Conservation (phyloP, 495 filamentous ascomycete species). For the Talaromyces liani region DNA sequence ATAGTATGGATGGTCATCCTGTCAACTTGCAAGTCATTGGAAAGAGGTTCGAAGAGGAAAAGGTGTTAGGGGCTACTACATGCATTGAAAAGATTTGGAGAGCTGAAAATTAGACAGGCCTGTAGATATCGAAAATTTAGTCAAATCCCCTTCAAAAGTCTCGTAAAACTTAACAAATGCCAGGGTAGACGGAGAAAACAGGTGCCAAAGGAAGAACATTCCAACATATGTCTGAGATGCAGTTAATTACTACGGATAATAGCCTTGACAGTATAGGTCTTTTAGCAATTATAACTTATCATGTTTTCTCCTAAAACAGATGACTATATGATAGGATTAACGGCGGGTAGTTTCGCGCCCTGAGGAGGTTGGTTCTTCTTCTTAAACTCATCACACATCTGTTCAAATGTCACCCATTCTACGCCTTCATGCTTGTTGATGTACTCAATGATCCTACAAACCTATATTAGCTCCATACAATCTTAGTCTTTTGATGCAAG, state of each 20-base stretch:
- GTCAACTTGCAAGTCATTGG: slow-evolving; percentile 34
- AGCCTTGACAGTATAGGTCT: too few species aligned
- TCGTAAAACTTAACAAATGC: too few species aligned
- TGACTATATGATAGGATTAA: background rate
- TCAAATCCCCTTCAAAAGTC: too few species aligned
- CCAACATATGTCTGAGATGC: too few species aligned
- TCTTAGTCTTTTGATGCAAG: background rate
- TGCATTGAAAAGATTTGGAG: slow-evolving; percentile 33
- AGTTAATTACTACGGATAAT: too few species aligned
- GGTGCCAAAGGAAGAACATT: too few species aligned
- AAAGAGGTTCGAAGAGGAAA: slow-evolving; percentile 36
- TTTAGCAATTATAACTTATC: too few species aligned
- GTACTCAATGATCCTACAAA: slow-evolving; percentile 54
- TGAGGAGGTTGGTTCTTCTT: slow-evolving; percentile 56
- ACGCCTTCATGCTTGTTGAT: slow-evolving; percentile 69
- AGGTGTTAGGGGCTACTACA: slow-evolving; percentile 35
- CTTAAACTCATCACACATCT: slow-evolving; percentile 64
- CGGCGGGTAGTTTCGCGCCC: slow-evolving; percentile 62
- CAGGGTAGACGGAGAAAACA: too few species aligned
- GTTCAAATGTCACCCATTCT: slow-evolving; percentile 66
- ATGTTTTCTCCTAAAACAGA: background rate
- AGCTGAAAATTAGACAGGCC: background rate
- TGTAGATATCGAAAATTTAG: too few species aligned
- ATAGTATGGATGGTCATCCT: slow-evolving; percentile 26
- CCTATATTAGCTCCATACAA: background rate